Base-by-base conservation (phyloP, 2,329 filamentous ascomycete genomes). In the Orbilia blumenaviensis region DNA sequence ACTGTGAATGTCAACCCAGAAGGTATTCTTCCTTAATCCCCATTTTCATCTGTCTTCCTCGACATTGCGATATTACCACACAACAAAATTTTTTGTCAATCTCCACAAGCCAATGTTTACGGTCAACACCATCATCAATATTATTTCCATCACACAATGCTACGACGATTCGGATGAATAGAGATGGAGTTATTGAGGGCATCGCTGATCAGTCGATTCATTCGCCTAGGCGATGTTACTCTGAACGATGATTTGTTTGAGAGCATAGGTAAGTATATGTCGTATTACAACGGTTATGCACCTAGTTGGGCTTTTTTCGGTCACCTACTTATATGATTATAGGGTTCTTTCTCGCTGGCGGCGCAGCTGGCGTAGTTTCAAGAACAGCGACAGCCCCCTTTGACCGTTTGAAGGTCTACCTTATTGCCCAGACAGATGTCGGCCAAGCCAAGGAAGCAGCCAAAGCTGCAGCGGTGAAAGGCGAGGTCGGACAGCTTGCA, bases 291-390 rank as follows among this genome's bases (percentile, higher is more conserved):
- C 2, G 2, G n/a, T 10, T 81, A 83, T 83, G 82, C 81, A 79
- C 83, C 79, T 83, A 82, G 80, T 83, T 82, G 82, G 85, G 83
- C 85, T 88, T 90, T 86, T 89, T 88, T 83, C 85, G 86, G 83
- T 87, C 91, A 86, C 86, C 93, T 83, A 92, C 92, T 83, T 88
- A 93, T 89, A 87, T 91, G 48, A 54, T n/a, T 3, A 3, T 50
- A 96, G 95, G 95, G 88, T 99, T 98, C 85, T 99, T 98, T 84
- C 84, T 96, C 85, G 95, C 95, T 83, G 95, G 95, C 86, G 95
- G 93, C 83, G 87, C 96, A 82, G 93, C 94, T 83, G 95, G 95
- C 83, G 94, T 93, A 83, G 90, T 97, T 81, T 98, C 94, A 82
- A 91, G 95, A 82, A 98, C 95, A 82, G 91, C 92, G 78, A 99